Base-by-base conservation (phyloP, 2,329 filamentous ascomycete species). In the Talaromyces sp. region DNA sequence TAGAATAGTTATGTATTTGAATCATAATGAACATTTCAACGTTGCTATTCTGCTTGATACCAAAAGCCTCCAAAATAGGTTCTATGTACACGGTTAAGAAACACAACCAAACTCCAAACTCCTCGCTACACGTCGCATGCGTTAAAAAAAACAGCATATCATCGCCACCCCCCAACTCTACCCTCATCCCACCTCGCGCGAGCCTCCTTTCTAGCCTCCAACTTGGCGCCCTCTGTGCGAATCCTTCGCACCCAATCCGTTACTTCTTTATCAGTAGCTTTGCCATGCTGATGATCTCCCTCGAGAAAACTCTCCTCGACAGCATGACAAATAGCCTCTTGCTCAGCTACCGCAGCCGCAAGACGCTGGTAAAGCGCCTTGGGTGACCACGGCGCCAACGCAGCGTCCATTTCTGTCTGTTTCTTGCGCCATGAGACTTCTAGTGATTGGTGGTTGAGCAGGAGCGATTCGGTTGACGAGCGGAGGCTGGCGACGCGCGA, bases 161-260 rank as follows among this genome's bases (percentile, higher is more conserved):
- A 94, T 70, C 94, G 85, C 95, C 95, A 98, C 0, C 95, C 95
- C 10, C 94, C 94, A 36, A 98, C 94, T 67, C 94, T 83, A 28
- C 94, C 92, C 77, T 98, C 94, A 73, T 98, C 95, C 95, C 95
- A 98, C 68, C 95, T 84, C 70, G 92, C 90, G 76, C 93, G 96
- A 67, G 91, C 85, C 79, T 98, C 95, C 71, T 89, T 87, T 62
- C 95, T 83, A 59, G 93, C 80, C 71, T 95, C 96, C 64, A 89
- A 88, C 61, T 89, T 79, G 68, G 90, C 89, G 72, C 88, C 90
- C 9, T 90, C 90, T 68, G 94, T 92, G 67, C 92, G 83, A 66
- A 96, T 90, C 69, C 89, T 81, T 69, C 88, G 84, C 23, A 96
- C 86, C 87, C 95, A 98, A 63, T 98, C 94, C 1, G 83, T 81